Evolutionary conservation across 225 moss, liverwort and hornwort species (phyloP).

Genomic region (Sphagnum contortum): DNA sequence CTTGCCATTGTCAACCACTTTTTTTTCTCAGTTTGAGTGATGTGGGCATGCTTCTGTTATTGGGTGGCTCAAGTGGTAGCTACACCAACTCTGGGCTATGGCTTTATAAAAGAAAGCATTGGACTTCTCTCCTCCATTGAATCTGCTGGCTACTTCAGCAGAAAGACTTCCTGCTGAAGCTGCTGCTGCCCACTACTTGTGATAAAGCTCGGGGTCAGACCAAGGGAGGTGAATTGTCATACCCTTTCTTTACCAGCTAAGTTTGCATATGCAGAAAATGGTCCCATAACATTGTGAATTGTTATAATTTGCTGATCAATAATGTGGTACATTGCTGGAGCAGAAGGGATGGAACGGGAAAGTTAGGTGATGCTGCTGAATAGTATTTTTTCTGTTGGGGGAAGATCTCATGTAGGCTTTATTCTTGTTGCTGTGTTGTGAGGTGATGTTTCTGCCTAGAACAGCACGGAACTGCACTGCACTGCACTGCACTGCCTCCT

Average conservation of each 20-base stretch:
- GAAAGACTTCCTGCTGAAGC: slow-evolving; percentile 86
- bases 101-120: slow-evolving; percentile 57
- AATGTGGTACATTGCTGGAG: too few relatives aligned
- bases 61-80: slow-evolving; percentile 83
- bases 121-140: slow-evolving; percentile 57
- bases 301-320: too few relatives aligned
- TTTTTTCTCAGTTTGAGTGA: slow-evolving; percentile 72
- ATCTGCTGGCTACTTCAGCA: slow-evolving; percentile 79
- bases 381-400: slow-evolving; percentile 5
- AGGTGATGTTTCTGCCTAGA: slow-evolving; percentile 99
- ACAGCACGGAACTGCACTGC: slow-evolving; percentile 99
- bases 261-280: slow-evolving; percentile 20
- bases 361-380: too few relatives aligned
- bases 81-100: slow-evolving; percentile 45
- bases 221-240: slow-evolving; percentile 23
- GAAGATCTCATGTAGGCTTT: slow-evolving; percentile 92
- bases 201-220: slow-evolving; percentile 53
- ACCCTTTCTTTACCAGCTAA: slow-evolving; percentile 47
- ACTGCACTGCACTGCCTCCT: slow-evolving; percentile 90
- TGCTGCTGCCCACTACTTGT: slow-evolving; percentile 80
- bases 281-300: neutral
- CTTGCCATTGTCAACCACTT: slow-evolving; percentile 31
- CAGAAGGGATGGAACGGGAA: too few relatives aligned
- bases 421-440: slow-evolving; percentile 99
- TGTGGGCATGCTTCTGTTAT: slow-evolving; percentile 76